Evolutionary conservation across 208 protist genomes (phyloP), one percentile per base, ranked within the genome.

Genomic region (Endotrypanum monterogeii): DNA sequence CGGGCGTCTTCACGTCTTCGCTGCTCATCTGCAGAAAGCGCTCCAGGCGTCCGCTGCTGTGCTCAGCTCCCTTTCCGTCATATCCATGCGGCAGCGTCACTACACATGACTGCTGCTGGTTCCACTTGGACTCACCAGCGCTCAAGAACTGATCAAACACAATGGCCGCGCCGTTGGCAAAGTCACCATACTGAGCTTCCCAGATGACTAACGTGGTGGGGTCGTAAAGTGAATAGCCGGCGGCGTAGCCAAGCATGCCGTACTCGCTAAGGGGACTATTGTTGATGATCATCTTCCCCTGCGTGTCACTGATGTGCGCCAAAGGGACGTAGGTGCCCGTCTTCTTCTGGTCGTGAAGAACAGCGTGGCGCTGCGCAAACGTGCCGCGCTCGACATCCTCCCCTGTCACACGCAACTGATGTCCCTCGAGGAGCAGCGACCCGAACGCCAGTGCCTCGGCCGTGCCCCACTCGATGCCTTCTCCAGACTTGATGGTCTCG

Each of bases 111-210:
- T 91, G 91, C 88, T 98, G 96, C 73, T 98, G 93, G 57, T 98
- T 96, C 99, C 99, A 99, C 86, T 99, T 99, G 80, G 91, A 83
- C 92, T 99, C 98, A 20, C 96, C 97, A 35, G 90, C 67, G 72
- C 89, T 91, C 70, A 98, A 69, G 78, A 98, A 98, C 90, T 99
- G 98, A 83, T 99, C 99, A 75, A 99, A 99, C 51, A 99, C 98
- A 68, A 99, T 98, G 74, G 99, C 94, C 14, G 97, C 98, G 62
- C 96, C 95, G 89, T 99, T 99, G 11, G 97, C 95, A 79, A 99
- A 99, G 86, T 99, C 99, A 74, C 98, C 99, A 84, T 99, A 99
- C 89, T 99, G 98, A 44, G 98, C 98, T 84, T 99, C 99, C 99
- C 99, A 99, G 28, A 99, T 80, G 32, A 99, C 93, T 25, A 99